Evolutionary conservation across 2,329 filamentous ascomycete genomes (phyloP).

Genomic region (Ustilaginoidea virens): DNA sequence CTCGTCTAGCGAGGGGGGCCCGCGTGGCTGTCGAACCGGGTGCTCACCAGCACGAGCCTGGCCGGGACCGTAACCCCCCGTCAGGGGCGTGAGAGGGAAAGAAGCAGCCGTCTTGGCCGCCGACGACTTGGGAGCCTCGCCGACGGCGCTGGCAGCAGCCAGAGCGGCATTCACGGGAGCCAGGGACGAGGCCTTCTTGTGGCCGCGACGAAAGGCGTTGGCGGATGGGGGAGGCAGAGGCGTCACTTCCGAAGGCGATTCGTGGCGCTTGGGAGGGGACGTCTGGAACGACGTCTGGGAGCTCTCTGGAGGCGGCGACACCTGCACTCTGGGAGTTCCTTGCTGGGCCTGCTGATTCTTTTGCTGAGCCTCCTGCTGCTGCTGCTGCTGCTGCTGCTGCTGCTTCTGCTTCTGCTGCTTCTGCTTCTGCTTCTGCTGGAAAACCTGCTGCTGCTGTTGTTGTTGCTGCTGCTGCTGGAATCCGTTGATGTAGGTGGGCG

Average conservation of each 20-base stretch:
- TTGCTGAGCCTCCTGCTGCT: slow-evolving; percentile 27
- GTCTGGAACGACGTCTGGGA: slow-evolving; percentile 40
- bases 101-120: slow-evolving; percentile 67
- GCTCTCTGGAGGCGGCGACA: slow-evolving; percentile 62
- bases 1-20: slow-evolving; percentile 83
- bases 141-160: slow-evolving; percentile 26
- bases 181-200: slow-evolving; percentile 78
- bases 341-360: slow-evolving; percentile 26
- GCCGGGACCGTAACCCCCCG: slow-evolving; percentile 80
- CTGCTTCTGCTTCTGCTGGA: slow-evolving; percentile 31
- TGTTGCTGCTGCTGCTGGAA: slow-evolving; percentile 24
- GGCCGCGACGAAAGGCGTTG: slow-evolving; percentile 82
- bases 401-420: slow-evolving; percentile 23
- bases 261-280: slow-evolving; percentile 48
- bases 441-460: no score
- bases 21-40: slow-evolving; percentile 80
- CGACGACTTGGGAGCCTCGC: slow-evolving; percentile 35
- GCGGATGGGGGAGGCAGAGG: slow-evolving; percentile 78
- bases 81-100: slow-evolving; percentile 67
- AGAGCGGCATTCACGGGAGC: slow-evolving; percentile 40
- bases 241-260: slow-evolving; percentile 49
- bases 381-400: slow-evolving; percentile 19
- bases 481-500: slow-evolving; percentile 14
- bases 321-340: slow-evolving; percentile 58
- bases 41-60: slow-evolving; percentile 90